These are phyloP conservation scores for Fraxinus quadrangulata DNA, from an alignment of 257 asterid genomes.

Conservation along the genomic window DNA sequence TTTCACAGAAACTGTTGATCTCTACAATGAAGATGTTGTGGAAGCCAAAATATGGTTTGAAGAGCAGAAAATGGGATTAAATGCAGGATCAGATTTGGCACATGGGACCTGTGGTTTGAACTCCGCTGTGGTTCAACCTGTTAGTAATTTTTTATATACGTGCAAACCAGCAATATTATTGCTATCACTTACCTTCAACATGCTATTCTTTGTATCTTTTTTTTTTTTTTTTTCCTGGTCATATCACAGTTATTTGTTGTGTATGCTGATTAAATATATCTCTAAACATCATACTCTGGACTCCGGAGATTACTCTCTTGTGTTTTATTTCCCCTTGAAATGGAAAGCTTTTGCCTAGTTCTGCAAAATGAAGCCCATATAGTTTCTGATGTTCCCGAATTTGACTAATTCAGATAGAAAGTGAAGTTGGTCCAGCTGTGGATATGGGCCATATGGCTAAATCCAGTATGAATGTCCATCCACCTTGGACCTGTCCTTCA, in stretches of 20 bases:
- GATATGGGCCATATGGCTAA: slow-evolving; percentile 50
- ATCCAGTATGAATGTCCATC: slow-evolving; percentile 65
- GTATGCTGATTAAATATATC: background rate
- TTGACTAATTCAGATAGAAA: slow-evolving; percentile 45
- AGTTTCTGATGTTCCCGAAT: slow-evolving; percentile 19
- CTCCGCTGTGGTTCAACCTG: slow-evolving; percentile 38
- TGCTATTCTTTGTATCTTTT: background rate
- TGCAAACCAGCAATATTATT: background rate
- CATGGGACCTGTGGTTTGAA: slow-evolving; percentile 36
- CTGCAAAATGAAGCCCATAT: slow-evolving; percentile 15
- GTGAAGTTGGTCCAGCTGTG: slow-evolving; percentile 59
- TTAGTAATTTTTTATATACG: slow-evolving; percentile 26
- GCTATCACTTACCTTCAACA: background rate
- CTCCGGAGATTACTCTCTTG: background rate
- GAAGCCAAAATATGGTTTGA: slow-evolving; percentile 82
- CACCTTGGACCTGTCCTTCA: slow-evolving; percentile 71
- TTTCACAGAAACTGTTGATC: slow-evolving; percentile 49
- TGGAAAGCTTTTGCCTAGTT: slow-evolving; percentile 14
- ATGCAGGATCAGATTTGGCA: slow-evolving; percentile 45
- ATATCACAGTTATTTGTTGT: background rate
- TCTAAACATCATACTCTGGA: background rate
- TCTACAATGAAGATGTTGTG: slow-evolving; percentile 49
- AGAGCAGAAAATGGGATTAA: slow-evolving; percentile 58
- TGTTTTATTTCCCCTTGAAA: slow-evolving; percentile 19
- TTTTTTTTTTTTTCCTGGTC: background rate